Percentiles rank a stretch among this genome's conserved stretches.
Conservation (phyloP, 1,139 yeast genomes). For the Cylindricascospora bacillispora region DNA sequence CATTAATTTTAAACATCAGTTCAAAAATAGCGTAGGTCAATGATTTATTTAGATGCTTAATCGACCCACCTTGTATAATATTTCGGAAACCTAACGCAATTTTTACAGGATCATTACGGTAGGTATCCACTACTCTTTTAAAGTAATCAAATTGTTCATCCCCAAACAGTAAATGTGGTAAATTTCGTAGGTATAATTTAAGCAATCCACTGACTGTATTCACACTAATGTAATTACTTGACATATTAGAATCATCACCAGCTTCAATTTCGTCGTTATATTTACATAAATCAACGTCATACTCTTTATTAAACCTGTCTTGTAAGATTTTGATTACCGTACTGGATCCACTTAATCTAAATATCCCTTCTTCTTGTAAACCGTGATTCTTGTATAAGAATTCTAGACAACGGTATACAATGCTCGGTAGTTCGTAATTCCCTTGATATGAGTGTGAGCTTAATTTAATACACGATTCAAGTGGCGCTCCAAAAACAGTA, state of each 20-base stretch:
- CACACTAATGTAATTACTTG: constrained; percentile 32
- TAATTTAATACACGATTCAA: constrained; percentile 39
- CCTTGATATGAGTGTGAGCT: constrained; percentile 39
- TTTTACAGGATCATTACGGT: constrained; percentile 21
- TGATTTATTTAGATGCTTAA: constrained; percentile 45
- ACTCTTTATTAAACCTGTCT: constrained; percentile 48
- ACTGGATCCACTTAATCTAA: constrained; percentile 83
- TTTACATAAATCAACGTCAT: constrained; percentile 53
- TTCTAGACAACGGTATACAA: constrained; percentile 65
- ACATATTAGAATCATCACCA: constrained; percentile 17
- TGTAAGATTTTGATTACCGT: constrained; percentile 62
- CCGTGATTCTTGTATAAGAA: constrained; percentile 59
- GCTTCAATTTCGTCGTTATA: constrained; percentile 16
- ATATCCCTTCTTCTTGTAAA: constrained; percentile 77
- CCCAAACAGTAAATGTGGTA: constrained; percentile 57
- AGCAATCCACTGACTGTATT: constrained; percentile 72
- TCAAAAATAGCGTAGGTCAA: constrained; percentile 53
- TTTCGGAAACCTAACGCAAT: constrained; percentile 25
- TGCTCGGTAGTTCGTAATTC: constrained; percentile 48
- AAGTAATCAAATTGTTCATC: constrained; percentile 32
- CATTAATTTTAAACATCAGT: constrained; percentile 52
- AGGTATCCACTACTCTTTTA: constrained; percentile 26
- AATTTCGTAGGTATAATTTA: constrained; percentile 59
- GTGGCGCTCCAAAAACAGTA: constrained; percentile 53
- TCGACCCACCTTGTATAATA: constrained; percentile 21